Evolutionary conservation across 1,284 basidiomycete species (phyloP).

Genomic region (Ceratobasidium sp.): DNA sequence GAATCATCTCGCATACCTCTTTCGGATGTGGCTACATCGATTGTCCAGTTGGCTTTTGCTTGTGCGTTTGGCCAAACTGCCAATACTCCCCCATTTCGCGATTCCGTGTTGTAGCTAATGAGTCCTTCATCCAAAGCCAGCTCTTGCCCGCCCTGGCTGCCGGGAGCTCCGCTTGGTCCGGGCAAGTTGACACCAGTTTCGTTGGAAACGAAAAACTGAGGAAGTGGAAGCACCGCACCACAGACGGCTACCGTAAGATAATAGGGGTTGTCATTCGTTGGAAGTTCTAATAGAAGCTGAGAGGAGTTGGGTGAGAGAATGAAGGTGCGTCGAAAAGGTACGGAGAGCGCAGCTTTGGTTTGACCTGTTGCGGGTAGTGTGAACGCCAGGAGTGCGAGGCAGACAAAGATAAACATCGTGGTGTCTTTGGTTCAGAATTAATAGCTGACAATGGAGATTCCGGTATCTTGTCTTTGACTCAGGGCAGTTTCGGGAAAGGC

Average conservation of each 20-base stretch:
- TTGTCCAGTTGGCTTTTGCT: conserved; percentile 45
- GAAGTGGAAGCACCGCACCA: conserved; percentile 49
- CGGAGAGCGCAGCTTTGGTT: conserved; percentile 14
- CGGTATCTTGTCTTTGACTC: no score
- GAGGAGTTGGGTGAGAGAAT: conserved; percentile 51
- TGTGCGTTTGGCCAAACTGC: conserved; percentile 56
- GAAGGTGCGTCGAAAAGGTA: conserved; percentile 46
- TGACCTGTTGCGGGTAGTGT: neutral
- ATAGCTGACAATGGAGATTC: no score
- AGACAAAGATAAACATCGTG: neutral
- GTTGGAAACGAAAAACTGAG: conserved; percentile 66
- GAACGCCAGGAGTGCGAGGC: neutral
- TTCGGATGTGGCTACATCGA: conserved; percentile 67
- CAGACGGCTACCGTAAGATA: conserved; percentile 67
- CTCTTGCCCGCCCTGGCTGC: conserved; percentile 57
- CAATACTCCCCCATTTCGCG: conserved; percentile 58
- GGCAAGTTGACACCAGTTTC: conserved; percentile 55
- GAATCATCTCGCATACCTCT: conserved; percentile 53
- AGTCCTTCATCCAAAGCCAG: conserved; percentile 60
- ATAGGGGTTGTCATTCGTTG: neutral
- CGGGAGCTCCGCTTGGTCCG: conserved; percentile 52
- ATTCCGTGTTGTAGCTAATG: conserved; percentile 62
- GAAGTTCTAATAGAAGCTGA: conserved; percentile 49
- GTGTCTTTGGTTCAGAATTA: neutral
- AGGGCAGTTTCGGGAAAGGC: no score